Percentiles rank a stretch among this genome's conserved stretches.
phyloP scores from a whole-genome alignment of 371 early-diverging fungal species.

The Batkoa obscura region DNA sequence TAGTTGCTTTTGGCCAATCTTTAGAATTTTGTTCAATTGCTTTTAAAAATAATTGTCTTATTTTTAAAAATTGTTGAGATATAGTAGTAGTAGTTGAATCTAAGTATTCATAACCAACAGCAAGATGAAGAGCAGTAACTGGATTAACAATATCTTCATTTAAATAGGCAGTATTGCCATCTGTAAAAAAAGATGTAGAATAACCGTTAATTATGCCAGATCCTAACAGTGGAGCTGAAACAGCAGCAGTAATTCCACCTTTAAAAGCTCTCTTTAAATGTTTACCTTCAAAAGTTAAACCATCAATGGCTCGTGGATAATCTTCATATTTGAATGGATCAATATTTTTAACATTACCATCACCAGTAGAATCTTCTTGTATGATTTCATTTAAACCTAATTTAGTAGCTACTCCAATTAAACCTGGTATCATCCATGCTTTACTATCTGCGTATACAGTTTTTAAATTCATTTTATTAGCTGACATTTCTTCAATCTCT shows the following conservation, averaged over 20 bases:
- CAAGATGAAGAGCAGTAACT: conserved; percentile 39
- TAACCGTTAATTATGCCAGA: conserved; percentile 22
- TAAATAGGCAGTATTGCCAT: conserved; percentile 12
- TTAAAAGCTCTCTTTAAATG: conserved; percentile 37
- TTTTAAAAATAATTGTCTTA: conserved; percentile 25
- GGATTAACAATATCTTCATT: conserved; percentile 28
- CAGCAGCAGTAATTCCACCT: conserved; percentile 31
- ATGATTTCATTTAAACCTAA: conserved; percentile 36
- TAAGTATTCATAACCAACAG: conserved; percentile 18
- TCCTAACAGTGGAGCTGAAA: conserved; percentile 24
- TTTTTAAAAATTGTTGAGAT: conserved; percentile 36
- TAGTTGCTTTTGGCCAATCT: not conserved
- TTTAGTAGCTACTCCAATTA: conserved; percentile 26
- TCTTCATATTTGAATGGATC: conserved; percentile 11
- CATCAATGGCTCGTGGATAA: conserved; percentile 23
- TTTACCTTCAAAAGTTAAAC: conserved; percentile 29
- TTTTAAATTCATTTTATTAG: conserved; percentile 6
- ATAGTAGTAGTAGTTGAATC: conserved; percentile 23
- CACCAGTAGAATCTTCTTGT: conserved; percentile 26
- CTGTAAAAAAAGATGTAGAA: conserved; percentile 25
- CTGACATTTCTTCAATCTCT: conserved; percentile 22
- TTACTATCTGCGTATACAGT: conserved; percentile 12
- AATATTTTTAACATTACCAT: conserved; percentile 19
- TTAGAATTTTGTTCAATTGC: conserved; percentile 1
- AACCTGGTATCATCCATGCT: conserved; percentile 13